Evolutionary conservation across 2,329 filamentous ascomycete species (phyloP).

Genomic region (Pseudocercospora fijiensis): DNA sequence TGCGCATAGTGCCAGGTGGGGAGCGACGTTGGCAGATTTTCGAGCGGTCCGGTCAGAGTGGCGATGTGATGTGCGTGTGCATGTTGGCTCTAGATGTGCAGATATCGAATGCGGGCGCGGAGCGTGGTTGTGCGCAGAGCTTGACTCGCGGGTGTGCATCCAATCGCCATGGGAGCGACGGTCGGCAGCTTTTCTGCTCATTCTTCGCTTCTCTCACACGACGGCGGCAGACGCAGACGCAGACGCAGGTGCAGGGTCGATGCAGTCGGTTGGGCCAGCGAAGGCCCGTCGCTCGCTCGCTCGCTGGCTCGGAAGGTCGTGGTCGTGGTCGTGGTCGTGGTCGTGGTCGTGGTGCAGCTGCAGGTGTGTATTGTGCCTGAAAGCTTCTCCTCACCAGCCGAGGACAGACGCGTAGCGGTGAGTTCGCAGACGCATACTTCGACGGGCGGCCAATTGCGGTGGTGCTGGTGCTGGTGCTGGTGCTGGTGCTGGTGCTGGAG

Average conservation of each 20-base stretch:
- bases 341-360: background rate
- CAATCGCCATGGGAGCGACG: constrained; percentile 10
- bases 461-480: background rate
- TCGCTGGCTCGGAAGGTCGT: background rate
- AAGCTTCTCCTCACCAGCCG: constrained; percentile 16
- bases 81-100: constrained; percentile 20
- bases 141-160: constrained; percentile 16
- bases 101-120: constrained; percentile 9
- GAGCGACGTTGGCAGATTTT: constrained; percentile 18
- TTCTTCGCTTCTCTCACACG: constrained; percentile 9
- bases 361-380: constrained; percentile 6
- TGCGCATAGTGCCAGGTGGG: constrained; percentile 23
- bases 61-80: constrained; percentile 13
- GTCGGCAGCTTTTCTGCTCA: constrained; percentile 12
- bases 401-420: constrained; percentile 13
- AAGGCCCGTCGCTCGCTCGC: background rate
- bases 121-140: constrained; percentile 21
- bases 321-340: background rate
- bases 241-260: too few relatives aligned
- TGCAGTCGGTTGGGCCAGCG: background rate
- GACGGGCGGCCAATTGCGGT: background rate
- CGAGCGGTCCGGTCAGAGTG: constrained; percentile 8
- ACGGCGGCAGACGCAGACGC: too few relatives aligned
- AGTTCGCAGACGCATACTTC: constrained; percentile 4
- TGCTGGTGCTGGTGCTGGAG: background rate